Conservation (phyloP, 495 filamentous ascomycete species). For the Niebla homalea region DNA sequence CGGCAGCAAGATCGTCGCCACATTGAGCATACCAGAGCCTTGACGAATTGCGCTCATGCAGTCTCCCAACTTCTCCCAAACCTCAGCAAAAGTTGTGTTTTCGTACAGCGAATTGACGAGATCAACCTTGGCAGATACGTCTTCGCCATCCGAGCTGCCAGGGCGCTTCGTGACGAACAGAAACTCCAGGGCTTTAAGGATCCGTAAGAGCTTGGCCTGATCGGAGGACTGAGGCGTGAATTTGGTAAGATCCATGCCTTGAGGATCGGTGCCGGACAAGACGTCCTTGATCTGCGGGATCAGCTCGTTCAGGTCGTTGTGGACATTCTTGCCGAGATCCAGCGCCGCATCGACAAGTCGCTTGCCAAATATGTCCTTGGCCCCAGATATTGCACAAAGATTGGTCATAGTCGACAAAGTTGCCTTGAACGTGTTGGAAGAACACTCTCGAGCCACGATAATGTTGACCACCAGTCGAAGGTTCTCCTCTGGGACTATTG, state of each 20-base stretch:
- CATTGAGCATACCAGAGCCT: slow-evolving; percentile 88
- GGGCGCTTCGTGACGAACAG: slow-evolving; percentile 68
- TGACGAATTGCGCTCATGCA: slow-evolving; percentile 79
- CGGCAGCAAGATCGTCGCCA: slow-evolving; percentile 87
- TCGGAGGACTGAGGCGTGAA: slow-evolving; percentile 93
- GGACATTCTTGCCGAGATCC: slow-evolving; percentile 66
- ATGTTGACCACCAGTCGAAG: slow-evolving; percentile 89
- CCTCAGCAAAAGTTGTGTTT: slow-evolving; percentile 70
- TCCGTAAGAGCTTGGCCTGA: slow-evolving; percentile 84
- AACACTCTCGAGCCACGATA: slow-evolving; percentile 88
- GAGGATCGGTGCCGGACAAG: slow-evolving; percentile 80
- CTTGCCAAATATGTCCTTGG: slow-evolving; percentile 77
- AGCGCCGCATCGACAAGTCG: slow-evolving; percentile 83
- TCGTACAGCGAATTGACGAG: slow-evolving; percentile 79
- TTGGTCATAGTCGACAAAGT: slow-evolving; percentile 97
- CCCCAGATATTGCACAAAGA: slow-evolving; percentile 80
- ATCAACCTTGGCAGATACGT: slow-evolving; percentile 50
- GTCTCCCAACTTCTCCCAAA: slow-evolving; percentile 91
- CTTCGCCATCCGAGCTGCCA: slow-evolving; percentile 39
- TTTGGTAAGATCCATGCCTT: slow-evolving; percentile 83
- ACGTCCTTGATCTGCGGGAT: slow-evolving; percentile 77
- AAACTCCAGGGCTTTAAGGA: slow-evolving; percentile 92
- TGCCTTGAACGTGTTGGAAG: slow-evolving; percentile 90
- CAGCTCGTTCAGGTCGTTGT: slow-evolving; percentile 75
- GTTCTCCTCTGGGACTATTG: slow-evolving; percentile 79